These are phyloP conservation scores for Phytopythium aichiense DNA, from an alignment of 352 stramenopile genomes.

Conservation along the genomic window DNA sequence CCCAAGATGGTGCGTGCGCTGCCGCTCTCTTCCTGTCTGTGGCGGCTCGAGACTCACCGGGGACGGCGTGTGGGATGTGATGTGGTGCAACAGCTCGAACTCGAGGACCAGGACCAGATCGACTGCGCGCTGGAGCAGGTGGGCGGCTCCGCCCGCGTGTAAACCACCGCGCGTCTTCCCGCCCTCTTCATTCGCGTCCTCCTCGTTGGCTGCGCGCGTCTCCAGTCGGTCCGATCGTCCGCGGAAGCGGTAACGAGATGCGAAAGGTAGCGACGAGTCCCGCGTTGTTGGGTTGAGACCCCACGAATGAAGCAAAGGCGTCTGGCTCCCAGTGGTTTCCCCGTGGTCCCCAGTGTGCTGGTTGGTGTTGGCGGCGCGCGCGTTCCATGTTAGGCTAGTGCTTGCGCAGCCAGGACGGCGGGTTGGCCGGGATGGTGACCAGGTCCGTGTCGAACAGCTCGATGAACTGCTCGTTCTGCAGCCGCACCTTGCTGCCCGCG, in stretches of 20 bases:
- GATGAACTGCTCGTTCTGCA: conserved; percentile 94
- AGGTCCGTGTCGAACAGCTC: conserved; percentile 94
- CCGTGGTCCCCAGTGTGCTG: background rate
- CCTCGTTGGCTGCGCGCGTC: background rate
- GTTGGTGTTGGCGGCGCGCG: background rate
- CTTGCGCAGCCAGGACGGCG: conserved; percentile 69
- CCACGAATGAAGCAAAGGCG: conserved; percentile 1
- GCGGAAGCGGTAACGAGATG: background rate
- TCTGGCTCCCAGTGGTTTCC: background rate
- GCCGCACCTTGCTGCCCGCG: conserved; percentile 84
- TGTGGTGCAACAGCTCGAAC: conserved; percentile 67
- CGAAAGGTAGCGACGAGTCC: background rate
- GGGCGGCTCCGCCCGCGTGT: conserved; percentile 43
- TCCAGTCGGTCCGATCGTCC: too few relatives aligned
- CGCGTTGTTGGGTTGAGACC: background rate
- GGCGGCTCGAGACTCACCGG: background rate
- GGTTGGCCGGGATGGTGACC: conserved; percentile 78
- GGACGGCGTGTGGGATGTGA: background rate
- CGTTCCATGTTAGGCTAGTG: conserved; percentile 13
- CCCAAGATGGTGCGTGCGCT: conserved; percentile 82
- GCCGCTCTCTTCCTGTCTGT: background rate
- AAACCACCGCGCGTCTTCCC: conserved; percentile 8
- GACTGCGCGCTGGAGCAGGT: conserved; percentile 94
- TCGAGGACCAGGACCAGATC: conserved; percentile 98
- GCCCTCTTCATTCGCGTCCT: background rate